These are phyloP conservation scores for Yamadazyma aaseri DNA, from an alignment of 1,139 yeast species.

Conservation along the genomic window DNA sequence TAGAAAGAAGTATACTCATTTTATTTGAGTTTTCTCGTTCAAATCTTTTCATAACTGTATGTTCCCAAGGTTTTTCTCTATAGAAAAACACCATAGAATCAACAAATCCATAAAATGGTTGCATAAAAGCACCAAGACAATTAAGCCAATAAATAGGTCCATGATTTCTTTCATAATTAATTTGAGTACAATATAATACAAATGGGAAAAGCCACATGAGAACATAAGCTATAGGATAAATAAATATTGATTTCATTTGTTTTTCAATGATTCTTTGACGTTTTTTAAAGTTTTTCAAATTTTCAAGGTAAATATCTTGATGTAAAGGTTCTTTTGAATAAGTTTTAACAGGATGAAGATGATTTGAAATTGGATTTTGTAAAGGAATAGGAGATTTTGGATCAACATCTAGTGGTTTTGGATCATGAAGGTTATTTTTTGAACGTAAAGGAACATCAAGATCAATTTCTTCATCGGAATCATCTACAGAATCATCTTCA, in stretches of 20 bases:
- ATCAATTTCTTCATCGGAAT: slow-evolving; percentile 5
- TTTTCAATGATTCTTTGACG: slow-evolving; percentile 68
- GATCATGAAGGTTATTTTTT: neutral
- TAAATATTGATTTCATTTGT: slow-evolving; percentile 76
- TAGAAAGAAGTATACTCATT: slow-evolving; percentile 23
- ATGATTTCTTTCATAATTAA: slow-evolving; percentile 44
- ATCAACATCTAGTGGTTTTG: too few species aligned
- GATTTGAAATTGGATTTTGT: neutral
- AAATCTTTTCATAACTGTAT: slow-evolving; percentile 42
- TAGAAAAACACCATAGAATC: slow-evolving; percentile 74
- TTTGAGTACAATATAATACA: slow-evolving; percentile 63
- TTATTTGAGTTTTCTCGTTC: slow-evolving; percentile 35
- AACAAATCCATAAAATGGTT: slow-evolving; percentile 76
- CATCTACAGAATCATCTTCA: slow-evolving; percentile 4
- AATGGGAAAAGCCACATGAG: slow-evolving; percentile 82
- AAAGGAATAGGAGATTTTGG: too few species aligned
- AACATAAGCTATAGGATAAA: slow-evolving; percentile 81
- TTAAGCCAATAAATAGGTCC: slow-evolving; percentile 65
- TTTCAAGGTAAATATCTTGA: slow-evolving; percentile 54
- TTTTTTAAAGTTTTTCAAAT: slow-evolving; percentile 55
- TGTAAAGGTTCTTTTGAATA: neutral
- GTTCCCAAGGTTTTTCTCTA: slow-evolving; percentile 77
- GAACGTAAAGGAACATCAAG: neutral
- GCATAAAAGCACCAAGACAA: slow-evolving; percentile 69
- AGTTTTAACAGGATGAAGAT: neutral